Evolutionary conservation across 257 asterid genomes (phyloP).

Genomic region (Paulownia fortunei): DNA sequence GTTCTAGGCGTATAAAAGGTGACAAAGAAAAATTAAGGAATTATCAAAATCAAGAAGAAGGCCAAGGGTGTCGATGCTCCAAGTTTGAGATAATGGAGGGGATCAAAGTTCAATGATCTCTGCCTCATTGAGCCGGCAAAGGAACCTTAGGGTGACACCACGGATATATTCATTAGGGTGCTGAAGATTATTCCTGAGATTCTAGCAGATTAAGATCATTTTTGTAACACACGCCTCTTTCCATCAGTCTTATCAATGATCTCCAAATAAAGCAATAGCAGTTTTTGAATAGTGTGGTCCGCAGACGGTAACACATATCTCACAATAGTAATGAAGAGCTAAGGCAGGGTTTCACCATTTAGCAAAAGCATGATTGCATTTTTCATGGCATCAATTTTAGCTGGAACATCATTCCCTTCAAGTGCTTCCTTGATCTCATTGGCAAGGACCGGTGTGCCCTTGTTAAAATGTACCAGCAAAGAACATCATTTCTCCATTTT

Average conservation of each 20-base stretch:
- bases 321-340: slow-evolving; percentile 79
- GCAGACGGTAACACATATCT: slow-evolving; percentile 91
- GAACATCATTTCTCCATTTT: slow-evolving; percentile 91
- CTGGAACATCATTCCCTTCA: slow-evolving; percentile 76
- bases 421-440: slow-evolving; percentile 97
- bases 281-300: slow-evolving; percentile 87
- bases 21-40: too few species aligned
- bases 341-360: slow-evolving; percentile 90
- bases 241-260: slow-evolving; percentile 86
- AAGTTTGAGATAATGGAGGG: slow-evolving; percentile 81
- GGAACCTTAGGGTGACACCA: slow-evolving; percentile 88
- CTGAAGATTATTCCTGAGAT: slow-evolving; percentile 83
- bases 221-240: slow-evolving; percentile 78
- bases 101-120: slow-evolving; percentile 85
- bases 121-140: slow-evolving; percentile 87
- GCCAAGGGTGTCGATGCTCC: slow-evolving; percentile 93
- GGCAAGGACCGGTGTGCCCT: slow-evolving; percentile 86
- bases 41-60: too few species aligned
- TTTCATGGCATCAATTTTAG: slow-evolving; percentile 87
- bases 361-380: slow-evolving; percentile 90
- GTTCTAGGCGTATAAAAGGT: too few species aligned
- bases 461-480: slow-evolving; percentile 81
- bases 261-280: slow-evolving; percentile 78
- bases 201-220: slow-evolving; percentile 93
- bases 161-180: slow-evolving; percentile 95